Evolutionary conservation across 208 protist species (phyloP).

Genomic region (Naegleria lovaniensis): DNA sequence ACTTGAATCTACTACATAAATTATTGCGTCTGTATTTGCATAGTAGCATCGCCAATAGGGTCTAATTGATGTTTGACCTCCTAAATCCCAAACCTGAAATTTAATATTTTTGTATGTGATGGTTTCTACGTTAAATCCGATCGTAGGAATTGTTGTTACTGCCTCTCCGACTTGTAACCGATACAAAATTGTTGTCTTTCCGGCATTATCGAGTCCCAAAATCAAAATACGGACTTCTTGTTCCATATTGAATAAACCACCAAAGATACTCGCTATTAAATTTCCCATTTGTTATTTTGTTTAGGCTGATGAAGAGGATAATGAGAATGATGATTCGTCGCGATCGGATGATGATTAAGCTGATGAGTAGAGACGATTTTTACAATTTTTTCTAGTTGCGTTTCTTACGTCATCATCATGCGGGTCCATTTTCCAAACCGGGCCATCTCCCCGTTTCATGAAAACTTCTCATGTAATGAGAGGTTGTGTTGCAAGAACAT

Average conservation of each 20-base stretch:
- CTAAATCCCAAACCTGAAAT: constrained; percentile 56
- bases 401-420: too few relatives aligned
- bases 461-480: too few relatives aligned
- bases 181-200: constrained; percentile 91
- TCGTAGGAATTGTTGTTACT: constrained; percentile 69
- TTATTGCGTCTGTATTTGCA: constrained; percentile 71
- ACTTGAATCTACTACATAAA: constrained; percentile 74
- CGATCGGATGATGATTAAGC: too few relatives aligned
- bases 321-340: too few relatives aligned
- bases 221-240: constrained; percentile 84
- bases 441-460: too few relatives aligned
- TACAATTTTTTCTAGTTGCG: too few relatives aligned
- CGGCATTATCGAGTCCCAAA: constrained; percentile 86
- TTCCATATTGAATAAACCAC: constrained; percentile 30
- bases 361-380: too few relatives aligned
- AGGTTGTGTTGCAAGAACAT: too few relatives aligned
- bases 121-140: constrained; percentile 78
- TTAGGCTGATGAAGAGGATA: too few relatives aligned
- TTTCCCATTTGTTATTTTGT: constrained; percentile 10
- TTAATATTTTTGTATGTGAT: constrained; percentile 74
- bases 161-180: constrained; percentile 71
- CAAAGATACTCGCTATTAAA: not conserved
- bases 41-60: constrained; percentile 86
- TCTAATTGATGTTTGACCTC: constrained; percentile 44
- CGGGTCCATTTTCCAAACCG: too few relatives aligned